A percentile compares a stretch with the other conserved stretches of the same genome.
phyloP scores from a whole-genome alignment of 169 alveolate species.

The Eimeria zaria region DNA sequence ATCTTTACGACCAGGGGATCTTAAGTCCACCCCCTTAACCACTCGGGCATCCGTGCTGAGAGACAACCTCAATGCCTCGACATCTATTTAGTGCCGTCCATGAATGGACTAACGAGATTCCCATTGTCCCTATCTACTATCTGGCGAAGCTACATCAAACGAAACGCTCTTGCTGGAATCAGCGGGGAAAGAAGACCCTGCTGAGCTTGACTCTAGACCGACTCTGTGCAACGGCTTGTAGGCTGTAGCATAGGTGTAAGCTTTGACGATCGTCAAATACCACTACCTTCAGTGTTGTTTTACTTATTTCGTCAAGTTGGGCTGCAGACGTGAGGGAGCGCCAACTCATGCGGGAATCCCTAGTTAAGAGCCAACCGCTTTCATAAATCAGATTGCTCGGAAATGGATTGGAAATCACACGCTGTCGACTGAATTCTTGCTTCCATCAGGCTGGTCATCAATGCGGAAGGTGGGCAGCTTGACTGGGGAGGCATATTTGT shows the following conservation, averaged over 20 bases:
- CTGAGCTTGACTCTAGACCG: constrained; percentile 98
- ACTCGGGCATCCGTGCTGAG: constrained; percentile 98
- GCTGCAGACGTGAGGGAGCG: too few relatives aligned
- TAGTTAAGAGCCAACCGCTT: too few relatives aligned
- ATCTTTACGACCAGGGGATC: constrained; percentile 98
- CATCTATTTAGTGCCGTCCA: constrained; percentile 95
- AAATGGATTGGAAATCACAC: too few relatives aligned
- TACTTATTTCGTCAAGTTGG: constrained; percentile 92
- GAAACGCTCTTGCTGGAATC: constrained; percentile 82
- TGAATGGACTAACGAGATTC: constrained; percentile 90
- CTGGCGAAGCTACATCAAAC: neutral
- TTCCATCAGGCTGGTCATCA: constrained; percentile 93
- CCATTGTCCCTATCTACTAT: neutral
- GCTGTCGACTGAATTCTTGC: constrained; percentile 97
- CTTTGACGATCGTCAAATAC: constrained; percentile 93
- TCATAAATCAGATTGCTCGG: too few relatives aligned
- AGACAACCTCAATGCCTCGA: constrained; percentile 96
- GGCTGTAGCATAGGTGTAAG: constrained; percentile 96
- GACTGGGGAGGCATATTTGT: constrained; percentile 98
- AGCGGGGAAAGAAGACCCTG: constrained; percentile 98
- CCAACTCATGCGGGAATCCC: too few relatives aligned
- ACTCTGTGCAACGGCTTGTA: constrained; percentile 95
- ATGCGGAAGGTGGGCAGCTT: constrained; percentile 96
- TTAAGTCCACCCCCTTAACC: constrained; percentile 99
- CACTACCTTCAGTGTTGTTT: constrained; percentile 93